A percentile compares a stretch with the other conserved stretches of the same genome.
Conservation (phyloP, 257 asterid genomes). For the Solanum gandarillasii region DNA sequence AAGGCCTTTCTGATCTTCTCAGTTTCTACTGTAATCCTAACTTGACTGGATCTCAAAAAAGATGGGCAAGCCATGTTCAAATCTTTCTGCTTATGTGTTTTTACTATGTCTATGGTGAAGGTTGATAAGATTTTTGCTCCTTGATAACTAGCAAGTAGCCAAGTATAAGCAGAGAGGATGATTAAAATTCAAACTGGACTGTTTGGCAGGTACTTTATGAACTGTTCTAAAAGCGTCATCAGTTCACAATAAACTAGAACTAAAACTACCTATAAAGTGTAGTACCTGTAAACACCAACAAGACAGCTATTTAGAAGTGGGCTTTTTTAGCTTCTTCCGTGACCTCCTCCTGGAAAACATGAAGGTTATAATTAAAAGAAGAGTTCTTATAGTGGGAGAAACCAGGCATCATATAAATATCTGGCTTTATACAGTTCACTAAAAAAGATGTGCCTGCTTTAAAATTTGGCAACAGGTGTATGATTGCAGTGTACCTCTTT, state of each 20-base stretch:
- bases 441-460: not conserved
- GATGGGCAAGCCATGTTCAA: not conserved
- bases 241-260: not conserved
- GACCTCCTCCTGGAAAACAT: slow-evolving; percentile 39
- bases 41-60: not conserved
- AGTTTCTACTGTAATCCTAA: not conserved
- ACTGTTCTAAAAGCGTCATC: not conserved
- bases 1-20: not conserved
- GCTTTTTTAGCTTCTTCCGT: slow-evolving; percentile 33
- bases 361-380: not conserved
- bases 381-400: not conserved
- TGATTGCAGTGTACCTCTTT: slow-evolving; percentile 42
- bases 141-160: not conserved
- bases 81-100: not conserved
- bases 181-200: not conserved
- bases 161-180: not conserved
- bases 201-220: not conserved
- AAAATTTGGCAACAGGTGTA: not conserved
- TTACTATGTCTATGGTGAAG: not conserved
- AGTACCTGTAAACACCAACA: not conserved
- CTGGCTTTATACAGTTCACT: not conserved
- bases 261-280: not conserved
- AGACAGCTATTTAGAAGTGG: slow-evolving; percentile 3
- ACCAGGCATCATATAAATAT: not conserved
- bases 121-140: not conserved